Evolutionary conservation across 108 stramenopile genomes (phyloP).

Genomic region (Cylindrotheca fusiformis): DNA sequence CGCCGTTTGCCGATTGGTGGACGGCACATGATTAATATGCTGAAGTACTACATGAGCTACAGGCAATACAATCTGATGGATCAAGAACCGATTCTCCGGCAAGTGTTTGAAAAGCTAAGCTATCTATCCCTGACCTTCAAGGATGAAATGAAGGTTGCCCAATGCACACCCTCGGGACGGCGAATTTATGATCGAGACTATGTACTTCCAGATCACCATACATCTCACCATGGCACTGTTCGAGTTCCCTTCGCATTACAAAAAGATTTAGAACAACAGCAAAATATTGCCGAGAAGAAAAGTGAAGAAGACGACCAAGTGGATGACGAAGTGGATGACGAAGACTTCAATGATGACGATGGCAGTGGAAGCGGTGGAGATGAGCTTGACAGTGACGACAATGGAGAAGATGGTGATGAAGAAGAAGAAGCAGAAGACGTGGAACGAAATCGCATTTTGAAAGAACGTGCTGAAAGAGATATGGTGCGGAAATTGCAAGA

Average conservation of each 20-base stretch:
- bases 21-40: constrained; percentile 87
- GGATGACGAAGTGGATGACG: constrained; percentile 26
- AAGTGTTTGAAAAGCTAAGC: constrained; percentile 62
- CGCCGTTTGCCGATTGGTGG: constrained; percentile 89
- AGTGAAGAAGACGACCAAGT: constrained; percentile 48
- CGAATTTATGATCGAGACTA: constrained; percentile 82
- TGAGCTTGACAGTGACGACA: constrained; percentile 24
- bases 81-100: constrained; percentile 84
- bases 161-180: constrained; percentile 41
- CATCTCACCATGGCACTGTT: constrained; percentile 58
- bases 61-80: constrained; percentile 98
- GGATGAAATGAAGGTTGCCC: constrained; percentile 62
- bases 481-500: constrained; percentile 50
- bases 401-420: constrained; percentile 48
- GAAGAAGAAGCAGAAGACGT: constrained; percentile 77
- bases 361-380: constrained; percentile 22
- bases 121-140: constrained; percentile 76
- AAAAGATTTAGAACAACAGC: constrained; percentile 40
- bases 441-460: constrained; percentile 49
- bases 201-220: constrained; percentile 89
- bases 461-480: constrained; percentile 65
- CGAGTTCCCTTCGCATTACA: constrained; percentile 55
- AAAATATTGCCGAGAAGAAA: constrained; percentile 24
- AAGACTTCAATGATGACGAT: constrained; percentile 14
- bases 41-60: constrained; percentile 90